phyloP scores from a whole-genome alignment of 129 eudicot species.

The Lactuca sativa region DNA sequence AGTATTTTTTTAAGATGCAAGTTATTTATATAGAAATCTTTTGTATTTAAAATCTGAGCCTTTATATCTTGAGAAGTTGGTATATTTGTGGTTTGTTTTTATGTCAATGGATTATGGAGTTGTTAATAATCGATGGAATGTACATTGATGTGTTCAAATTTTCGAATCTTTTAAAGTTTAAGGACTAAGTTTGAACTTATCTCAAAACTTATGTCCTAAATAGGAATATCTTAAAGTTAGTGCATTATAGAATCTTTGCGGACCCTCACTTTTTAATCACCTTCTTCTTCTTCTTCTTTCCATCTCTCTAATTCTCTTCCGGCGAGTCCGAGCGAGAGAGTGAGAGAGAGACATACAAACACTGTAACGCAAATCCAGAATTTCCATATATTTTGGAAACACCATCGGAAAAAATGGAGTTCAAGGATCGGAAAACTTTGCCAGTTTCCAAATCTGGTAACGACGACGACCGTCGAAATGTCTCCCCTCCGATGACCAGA shows the following conservation, averaged over 20 bases:
- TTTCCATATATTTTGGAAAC: conserved; percentile 15
- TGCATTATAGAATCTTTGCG: conserved; percentile 33
- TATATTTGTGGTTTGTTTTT: not conserved
- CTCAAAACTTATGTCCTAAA: not conserved
- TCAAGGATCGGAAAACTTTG: conserved; percentile 29
- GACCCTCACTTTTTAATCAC: conserved; percentile 35
- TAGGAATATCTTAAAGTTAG: conserved; percentile 11
- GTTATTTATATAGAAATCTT: not conserved
- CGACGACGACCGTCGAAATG: conserved; percentile 21
- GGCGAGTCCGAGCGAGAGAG: not conserved
- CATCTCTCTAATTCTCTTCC: conserved; percentile 25
- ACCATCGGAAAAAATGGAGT: conserved; percentile 24
- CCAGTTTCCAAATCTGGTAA: conserved; percentile 17
- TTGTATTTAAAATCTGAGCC: not conserved
- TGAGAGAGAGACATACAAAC: not conserved
- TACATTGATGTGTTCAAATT: too few species aligned
- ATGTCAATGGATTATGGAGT: too few species aligned
- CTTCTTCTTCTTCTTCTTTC: conserved; percentile 9
- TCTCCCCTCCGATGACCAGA: conserved; percentile 33
- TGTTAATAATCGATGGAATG: not conserved
- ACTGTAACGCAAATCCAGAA: conserved; percentile 11
- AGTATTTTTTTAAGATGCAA: too few species aligned
- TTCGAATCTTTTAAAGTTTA: not conserved
- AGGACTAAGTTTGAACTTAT: not conserved
- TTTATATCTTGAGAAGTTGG: not conserved